These are phyloP conservation scores for Hylodesmum podocarpum DNA, from an alignment of 306 rosid species.

Conservation along the genomic window DNA sequence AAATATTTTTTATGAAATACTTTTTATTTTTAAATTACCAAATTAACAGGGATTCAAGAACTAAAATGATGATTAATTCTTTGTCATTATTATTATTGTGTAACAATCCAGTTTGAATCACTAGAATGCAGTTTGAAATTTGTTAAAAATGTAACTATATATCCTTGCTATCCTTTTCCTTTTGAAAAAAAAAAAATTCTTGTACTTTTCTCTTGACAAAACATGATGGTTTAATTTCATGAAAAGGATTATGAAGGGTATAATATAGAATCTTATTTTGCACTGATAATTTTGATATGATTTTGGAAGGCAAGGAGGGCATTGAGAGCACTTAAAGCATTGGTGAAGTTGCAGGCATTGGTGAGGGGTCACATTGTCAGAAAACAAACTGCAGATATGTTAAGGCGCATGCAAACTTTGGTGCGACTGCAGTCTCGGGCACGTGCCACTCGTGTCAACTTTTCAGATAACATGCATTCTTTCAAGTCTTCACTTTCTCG, in stretches of 20 bases:
- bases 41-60: too few species aligned
- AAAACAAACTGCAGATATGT: constrained; percentile 89
- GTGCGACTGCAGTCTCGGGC: constrained; percentile 80
- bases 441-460: constrained; percentile 61
- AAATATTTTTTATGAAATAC: too few species aligned
- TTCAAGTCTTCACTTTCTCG: constrained; percentile 50
- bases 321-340: constrained; percentile 79
- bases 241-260: neutral
- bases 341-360: constrained; percentile 93
- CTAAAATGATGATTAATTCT: too few species aligned
- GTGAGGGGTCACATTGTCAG: constrained; percentile 94
- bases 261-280: neutral
- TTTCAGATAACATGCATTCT: constrained; percentile 53
- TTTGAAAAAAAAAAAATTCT: too few species aligned
- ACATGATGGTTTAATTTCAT: neutral
- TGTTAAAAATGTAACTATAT: neutral
- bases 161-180: neutral
- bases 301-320: constrained; percentile 88
- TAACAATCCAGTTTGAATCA: too few species aligned
- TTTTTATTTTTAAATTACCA: too few species aligned
- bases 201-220: neutral
- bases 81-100: too few species aligned
- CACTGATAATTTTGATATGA: constrained; percentile 4
- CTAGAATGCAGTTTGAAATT: too few species aligned
- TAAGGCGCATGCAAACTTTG: constrained; percentile 88